Conservation (phyloP, 257 asterid genomes). For the Scutellaria baicalensis region DNA sequence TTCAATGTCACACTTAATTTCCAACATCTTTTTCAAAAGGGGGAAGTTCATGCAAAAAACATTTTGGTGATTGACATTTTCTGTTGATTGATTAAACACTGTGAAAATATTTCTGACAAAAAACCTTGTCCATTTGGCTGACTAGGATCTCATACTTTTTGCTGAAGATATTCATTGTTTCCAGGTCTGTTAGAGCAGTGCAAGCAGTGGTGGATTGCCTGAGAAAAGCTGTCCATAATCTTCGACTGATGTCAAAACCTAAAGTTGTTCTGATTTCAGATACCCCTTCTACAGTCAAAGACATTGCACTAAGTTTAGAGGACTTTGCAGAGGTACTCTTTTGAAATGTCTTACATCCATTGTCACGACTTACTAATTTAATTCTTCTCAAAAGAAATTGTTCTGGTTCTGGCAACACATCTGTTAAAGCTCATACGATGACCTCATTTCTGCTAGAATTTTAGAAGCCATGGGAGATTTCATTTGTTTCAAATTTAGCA, state of each 20-base stretch:
- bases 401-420: neutral
- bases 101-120: neutral
- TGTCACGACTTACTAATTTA: neutral
- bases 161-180: slow-evolving; percentile 7
- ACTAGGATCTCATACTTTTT: neutral
- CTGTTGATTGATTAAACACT: neutral
- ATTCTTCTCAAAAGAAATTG: neutral
- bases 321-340: slow-evolving; percentile 66
- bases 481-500: neutral
- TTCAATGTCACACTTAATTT: neutral
- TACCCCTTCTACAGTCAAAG: slow-evolving; percentile 63
- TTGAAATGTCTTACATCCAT: slow-evolving; percentile 1
- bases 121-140: neutral
- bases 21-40: neutral
- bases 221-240: slow-evolving; percentile 32
- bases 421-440: neutral
- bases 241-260: slow-evolving; percentile 43
- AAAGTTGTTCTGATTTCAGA: slow-evolving; percentile 79
- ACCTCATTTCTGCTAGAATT: neutral
- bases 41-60: neutral
- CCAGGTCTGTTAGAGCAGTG: slow-evolving; percentile 75
- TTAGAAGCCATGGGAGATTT: neutral
- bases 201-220: slow-evolving; percentile 70
- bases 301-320: slow-evolving; percentile 43
- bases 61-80: neutral